These are phyloP conservation scores for Megacollybia platyphylla DNA, from an alignment of 1,284 basidiomycete species.

Conservation along the genomic window DNA sequence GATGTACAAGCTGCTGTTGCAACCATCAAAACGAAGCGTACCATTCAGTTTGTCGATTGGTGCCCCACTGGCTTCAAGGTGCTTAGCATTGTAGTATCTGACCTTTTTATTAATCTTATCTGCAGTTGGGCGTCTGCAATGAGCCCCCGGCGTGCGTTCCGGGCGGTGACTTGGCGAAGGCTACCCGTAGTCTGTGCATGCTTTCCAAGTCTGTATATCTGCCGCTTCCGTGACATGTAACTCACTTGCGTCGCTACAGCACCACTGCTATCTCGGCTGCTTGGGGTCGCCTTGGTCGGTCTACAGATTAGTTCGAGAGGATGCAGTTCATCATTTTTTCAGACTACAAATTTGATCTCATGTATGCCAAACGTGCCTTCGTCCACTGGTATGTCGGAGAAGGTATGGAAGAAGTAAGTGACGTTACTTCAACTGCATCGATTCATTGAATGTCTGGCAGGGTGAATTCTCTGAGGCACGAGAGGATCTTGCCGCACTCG, in stretches of 20 bases:
- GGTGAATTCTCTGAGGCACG: constrained; percentile 98
- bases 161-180: constrained; percentile 91
- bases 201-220: constrained; percentile 55
- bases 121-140: constrained; percentile 90
- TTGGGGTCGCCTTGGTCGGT: constrained; percentile 77
- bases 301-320: background rate
- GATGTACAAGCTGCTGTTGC: constrained; percentile 91
- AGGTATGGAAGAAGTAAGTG: constrained; percentile 85
- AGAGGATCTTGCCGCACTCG: constrained; percentile 92
- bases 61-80: constrained; percentile 96
- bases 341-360: constrained; percentile 98
- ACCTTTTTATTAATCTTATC: background rate
- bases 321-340: background rate
- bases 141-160: constrained; percentile 88
- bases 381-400: constrained; percentile 99
- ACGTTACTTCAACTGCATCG: background rate
- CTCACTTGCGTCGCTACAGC: constrained; percentile 22
- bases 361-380: constrained; percentile 95
- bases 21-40: constrained; percentile 93
- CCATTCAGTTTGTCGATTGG: constrained; percentile 98
- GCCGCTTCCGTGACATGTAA: background rate
- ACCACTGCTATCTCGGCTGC: constrained; percentile 92
- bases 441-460: constrained; percentile 13
- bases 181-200: constrained; percentile 94
- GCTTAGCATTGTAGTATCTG: constrained; percentile 9